Evolutionary conservation across 352 stramenopile species (phyloP).

Genomic region (Phytophthora chlamydospora): DNA sequence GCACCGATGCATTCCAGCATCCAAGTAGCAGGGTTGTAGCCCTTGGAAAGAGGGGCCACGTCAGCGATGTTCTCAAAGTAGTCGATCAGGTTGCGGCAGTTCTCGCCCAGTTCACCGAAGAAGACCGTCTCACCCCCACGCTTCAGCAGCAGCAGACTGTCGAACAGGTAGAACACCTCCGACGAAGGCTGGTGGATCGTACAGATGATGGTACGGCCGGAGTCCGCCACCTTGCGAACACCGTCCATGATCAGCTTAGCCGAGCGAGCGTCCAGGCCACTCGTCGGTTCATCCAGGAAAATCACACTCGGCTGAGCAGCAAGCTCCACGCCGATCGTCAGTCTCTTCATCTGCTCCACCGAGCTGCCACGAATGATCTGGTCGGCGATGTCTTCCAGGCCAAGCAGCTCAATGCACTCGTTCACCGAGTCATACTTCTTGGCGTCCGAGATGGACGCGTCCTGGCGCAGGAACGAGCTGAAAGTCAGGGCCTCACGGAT

Average conservation of each 20-base stretch:
- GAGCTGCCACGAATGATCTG: constrained; percentile 9
- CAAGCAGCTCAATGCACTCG: constrained; percentile 2
- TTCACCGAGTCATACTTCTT: constrained; percentile 5
- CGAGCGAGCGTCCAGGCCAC: too few species aligned
- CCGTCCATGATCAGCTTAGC: constrained; percentile 6
- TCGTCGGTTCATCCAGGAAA: too few species aligned
- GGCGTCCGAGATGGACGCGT: neutral
- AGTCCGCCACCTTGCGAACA: constrained; percentile 8
- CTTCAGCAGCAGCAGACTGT: constrained; percentile 70
- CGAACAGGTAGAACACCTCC: constrained; percentile 80
- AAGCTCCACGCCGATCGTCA: too few species aligned
- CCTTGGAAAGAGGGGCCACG: constrained; percentile 32
- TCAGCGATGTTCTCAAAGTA: constrained; percentile 34
- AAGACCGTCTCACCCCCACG: constrained; percentile 41
- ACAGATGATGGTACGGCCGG: constrained; percentile 52
- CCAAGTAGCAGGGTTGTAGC: constrained; percentile 37
- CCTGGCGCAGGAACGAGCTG: constrained; percentile 5
- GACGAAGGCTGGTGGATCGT: constrained; percentile 88
- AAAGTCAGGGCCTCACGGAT: constrained; percentile 14
- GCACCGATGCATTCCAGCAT: constrained; percentile 42
- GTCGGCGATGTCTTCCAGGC: constrained; percentile 8
- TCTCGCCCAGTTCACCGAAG: constrained; percentile 39
- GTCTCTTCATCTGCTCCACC: constrained; percentile 9
- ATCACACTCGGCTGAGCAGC: too few species aligned
- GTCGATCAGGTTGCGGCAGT: constrained; percentile 35